Conservation (phyloP, 306 rosid species). For the Corylus avellana region DNA sequence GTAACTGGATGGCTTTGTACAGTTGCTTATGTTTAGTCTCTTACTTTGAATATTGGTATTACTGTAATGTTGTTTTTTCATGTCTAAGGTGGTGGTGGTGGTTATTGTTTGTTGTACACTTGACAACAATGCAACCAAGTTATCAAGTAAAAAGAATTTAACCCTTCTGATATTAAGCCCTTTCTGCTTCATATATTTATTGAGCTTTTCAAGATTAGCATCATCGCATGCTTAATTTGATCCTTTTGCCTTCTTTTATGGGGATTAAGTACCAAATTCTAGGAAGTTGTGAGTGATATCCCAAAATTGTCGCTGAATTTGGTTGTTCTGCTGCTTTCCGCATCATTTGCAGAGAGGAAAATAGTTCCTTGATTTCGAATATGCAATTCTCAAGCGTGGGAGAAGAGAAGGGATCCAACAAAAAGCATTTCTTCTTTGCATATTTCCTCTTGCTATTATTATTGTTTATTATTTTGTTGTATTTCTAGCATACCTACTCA, state of each 20-base stretch:
- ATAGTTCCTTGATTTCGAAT: not conserved
- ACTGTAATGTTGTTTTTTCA: slow-evolving; percentile 28
- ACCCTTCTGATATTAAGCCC: slow-evolving; percentile 3
- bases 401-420: not conserved
- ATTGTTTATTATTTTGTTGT: not conserved
- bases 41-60: slow-evolving; percentile 32
- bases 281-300: not conserved
- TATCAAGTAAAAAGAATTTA: not conserved
- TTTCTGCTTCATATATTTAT: not conserved
- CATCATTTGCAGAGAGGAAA: not conserved
- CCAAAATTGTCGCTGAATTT: not conserved
- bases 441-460: not conserved
- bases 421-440: not conserved
- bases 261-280: not conserved
- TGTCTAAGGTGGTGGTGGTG: slow-evolving; percentile 26
- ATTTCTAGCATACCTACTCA: not conserved
- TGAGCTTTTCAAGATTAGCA: too few species aligned
- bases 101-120: slow-evolving; percentile 37
- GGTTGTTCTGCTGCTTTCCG: not conserved
- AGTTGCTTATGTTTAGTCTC: slow-evolving; percentile 33
- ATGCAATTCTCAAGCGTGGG: not conserved
- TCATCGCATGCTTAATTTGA: not conserved
- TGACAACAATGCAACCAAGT: slow-evolving; percentile 25
- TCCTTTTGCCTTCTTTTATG: not conserved
- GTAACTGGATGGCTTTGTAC: slow-evolving; percentile 61